These are phyloP conservation scores for Trametes elegans DNA, from an alignment of 768 basidiomycete species.

Conservation along the genomic window DNA sequence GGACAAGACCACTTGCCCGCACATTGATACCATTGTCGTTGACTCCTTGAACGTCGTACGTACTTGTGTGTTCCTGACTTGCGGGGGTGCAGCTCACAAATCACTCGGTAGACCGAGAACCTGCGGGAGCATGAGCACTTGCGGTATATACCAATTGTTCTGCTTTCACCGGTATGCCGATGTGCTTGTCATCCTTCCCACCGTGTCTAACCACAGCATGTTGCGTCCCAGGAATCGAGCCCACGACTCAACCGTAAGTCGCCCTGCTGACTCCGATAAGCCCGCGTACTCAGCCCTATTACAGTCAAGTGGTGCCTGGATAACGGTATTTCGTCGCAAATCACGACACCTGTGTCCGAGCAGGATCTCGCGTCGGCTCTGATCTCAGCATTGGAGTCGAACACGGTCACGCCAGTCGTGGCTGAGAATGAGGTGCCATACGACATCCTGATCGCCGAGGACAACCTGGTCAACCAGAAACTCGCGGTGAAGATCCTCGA, in stretches of 20 bases:
- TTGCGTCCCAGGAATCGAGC: slow-evolving; percentile 42
- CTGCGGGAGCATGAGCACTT: slow-evolving; percentile 92
- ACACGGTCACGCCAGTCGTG: slow-evolving; percentile 86
- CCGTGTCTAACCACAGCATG: background rate
- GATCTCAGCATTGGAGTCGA: slow-evolving; percentile 91
- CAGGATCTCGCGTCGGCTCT: slow-evolving; percentile 92
- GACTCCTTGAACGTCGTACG: slow-evolving; percentile 84
- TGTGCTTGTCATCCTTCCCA: background rate
- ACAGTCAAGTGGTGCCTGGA: slow-evolving; percentile 95
- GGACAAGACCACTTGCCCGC: slow-evolving; percentile 77
- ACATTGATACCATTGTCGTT: slow-evolving; percentile 94
- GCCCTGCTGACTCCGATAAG: slow-evolving; percentile 7
- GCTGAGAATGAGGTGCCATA: slow-evolving; percentile 84
- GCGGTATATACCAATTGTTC: slow-evolving; percentile 93
- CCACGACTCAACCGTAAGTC: slow-evolving; percentile 71
- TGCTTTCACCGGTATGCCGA: slow-evolving; percentile 64
- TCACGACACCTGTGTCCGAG: slow-evolving; percentile 84
- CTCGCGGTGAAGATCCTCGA: slow-evolving; percentile 95
- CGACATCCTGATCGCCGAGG: slow-evolving; percentile 94
- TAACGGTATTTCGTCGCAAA: slow-evolving; percentile 93
- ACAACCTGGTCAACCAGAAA: slow-evolving; percentile 95
- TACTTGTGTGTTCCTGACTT: slow-evolving; percentile 20
- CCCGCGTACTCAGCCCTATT: slow-evolving; percentile 24
- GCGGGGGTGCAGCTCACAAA: background rate
- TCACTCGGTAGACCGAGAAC: slow-evolving; percentile 66